Conservation (phyloP, 495 filamentous ascomycete species). For the Elasticomyces elasticus region DNA sequence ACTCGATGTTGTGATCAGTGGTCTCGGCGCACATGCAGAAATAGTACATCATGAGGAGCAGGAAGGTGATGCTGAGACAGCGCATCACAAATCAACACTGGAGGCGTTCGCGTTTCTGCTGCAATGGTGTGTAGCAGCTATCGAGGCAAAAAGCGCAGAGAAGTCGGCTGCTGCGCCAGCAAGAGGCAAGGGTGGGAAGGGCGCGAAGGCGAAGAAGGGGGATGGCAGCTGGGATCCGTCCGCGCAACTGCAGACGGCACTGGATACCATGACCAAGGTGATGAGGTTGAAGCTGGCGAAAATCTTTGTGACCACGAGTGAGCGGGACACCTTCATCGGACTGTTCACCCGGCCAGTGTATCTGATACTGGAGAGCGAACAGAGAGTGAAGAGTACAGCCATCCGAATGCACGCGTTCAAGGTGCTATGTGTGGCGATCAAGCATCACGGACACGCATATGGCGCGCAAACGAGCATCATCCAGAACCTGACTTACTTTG, state of each 20-base stretch:
- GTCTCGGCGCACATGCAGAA: slow-evolving; percentile 87
- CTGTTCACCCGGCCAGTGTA: slow-evolving; percentile 92
- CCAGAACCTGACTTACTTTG: slow-evolving; percentile 94
- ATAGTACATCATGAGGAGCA: slow-evolving; percentile 78
- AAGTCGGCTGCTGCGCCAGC: slow-evolving; percentile 62
- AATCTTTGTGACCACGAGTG: slow-evolving; percentile 93
- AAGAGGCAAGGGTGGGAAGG: slow-evolving; percentile 63
- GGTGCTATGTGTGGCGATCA: slow-evolving; percentile 90
- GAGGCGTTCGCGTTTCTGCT: slow-evolving; percentile 92
- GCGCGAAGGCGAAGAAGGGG: slow-evolving; percentile 60
- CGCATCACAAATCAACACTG: slow-evolving; percentile 78
- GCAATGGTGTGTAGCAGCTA: slow-evolving; percentile 86
- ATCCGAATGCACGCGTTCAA: slow-evolving; percentile 96
- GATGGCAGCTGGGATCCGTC: slow-evolving; percentile 83
- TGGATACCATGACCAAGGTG: slow-evolving; percentile 92
- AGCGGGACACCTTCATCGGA: slow-evolving; percentile 86
- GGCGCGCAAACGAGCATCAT: slow-evolving; percentile 96
- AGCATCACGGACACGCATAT: slow-evolving; percentile 96
- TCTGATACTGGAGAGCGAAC: slow-evolving; percentile 85
- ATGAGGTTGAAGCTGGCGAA: slow-evolving; percentile 83
- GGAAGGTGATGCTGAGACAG: slow-evolving; percentile 43
- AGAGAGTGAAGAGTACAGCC: slow-evolving; percentile 78
- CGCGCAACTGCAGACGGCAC: slow-evolving; percentile 70
- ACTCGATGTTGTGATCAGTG: slow-evolving; percentile 85
- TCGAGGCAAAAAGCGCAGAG: slow-evolving; percentile 87